Evolutionary conservation across 495 filamentous ascomycete genomes (phyloP).

Genomic region (Hypoxylon fuscum): DNA sequence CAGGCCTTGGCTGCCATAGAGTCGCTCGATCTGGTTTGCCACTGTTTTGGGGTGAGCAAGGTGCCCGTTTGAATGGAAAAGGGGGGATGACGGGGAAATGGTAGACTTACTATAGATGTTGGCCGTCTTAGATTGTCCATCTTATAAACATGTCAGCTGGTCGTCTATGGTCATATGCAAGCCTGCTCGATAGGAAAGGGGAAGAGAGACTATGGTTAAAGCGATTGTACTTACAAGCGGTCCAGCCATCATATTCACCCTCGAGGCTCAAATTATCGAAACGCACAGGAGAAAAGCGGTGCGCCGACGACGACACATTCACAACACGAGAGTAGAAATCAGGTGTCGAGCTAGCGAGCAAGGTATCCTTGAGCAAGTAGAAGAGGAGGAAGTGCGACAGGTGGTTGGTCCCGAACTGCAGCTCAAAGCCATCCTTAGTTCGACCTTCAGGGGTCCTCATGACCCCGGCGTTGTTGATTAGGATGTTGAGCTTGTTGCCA

Average conservation of each 20-base stretch:
- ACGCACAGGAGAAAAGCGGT: slow-evolving; percentile 48
- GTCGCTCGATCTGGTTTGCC: slow-evolving; percentile 41
- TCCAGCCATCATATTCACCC: slow-evolving; percentile 36
- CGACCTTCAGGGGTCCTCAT: slow-evolving; percentile 53
- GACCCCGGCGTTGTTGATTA: slow-evolving; percentile 48
- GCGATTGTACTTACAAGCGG: slow-evolving; percentile 30
- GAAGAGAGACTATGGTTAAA: slow-evolving; percentile 26
- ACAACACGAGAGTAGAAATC: slow-evolving; percentile 47
- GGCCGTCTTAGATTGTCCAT: slow-evolving; percentile 62
- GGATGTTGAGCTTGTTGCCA: slow-evolving; percentile 42
- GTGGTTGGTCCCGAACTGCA: slow-evolving; percentile 62
- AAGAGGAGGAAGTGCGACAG: slow-evolving; percentile 64
- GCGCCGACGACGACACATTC: slow-evolving; percentile 48
- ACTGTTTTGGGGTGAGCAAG: slow-evolving; percentile 22
- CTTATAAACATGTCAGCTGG: slow-evolving; percentile 31
- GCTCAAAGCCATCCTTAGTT: slow-evolving; percentile 59
- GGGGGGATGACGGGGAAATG: not conserved
- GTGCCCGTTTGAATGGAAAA: not conserved
- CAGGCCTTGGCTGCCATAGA: slow-evolving; percentile 34
- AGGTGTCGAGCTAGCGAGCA: slow-evolving; percentile 49
- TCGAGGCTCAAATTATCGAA: slow-evolving; percentile 58
- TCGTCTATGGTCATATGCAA: no score
- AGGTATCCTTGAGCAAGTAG: slow-evolving; percentile 54
- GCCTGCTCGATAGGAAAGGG: not conserved
- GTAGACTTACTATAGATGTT: slow-evolving; percentile 50